Conservation (phyloP, 1,139 yeast genomes). For the Sugiyamaella grinbergsii region DNA sequence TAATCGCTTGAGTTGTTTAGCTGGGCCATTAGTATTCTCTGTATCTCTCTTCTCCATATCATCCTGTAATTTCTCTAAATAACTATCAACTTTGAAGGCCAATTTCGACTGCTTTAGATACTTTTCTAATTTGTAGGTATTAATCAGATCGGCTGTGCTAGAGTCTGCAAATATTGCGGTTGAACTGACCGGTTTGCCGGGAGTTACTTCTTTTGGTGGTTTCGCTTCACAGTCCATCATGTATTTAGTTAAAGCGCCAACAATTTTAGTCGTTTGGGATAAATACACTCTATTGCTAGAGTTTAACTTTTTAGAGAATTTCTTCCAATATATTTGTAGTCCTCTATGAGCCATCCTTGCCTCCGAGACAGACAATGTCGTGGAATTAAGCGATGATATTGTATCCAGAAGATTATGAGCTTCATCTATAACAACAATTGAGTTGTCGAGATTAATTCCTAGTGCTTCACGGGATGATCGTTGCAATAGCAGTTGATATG, state of each 20-base stretch:
- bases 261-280: slow-evolving; percentile 61
- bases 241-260: slow-evolving; percentile 55
- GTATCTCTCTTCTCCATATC: slow-evolving; percentile 23
- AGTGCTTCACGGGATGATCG: slow-evolving; percentile 62
- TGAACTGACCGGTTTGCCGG: slow-evolving; percentile 58
- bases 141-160: slow-evolving; percentile 69
- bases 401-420: slow-evolving; percentile 89
- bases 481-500: slow-evolving; percentile 79
- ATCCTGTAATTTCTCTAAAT: slow-evolving; percentile 47
- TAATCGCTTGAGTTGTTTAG: slow-evolving; percentile 15
- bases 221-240: slow-evolving; percentile 39
- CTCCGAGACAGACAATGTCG: slow-evolving; percentile 55
- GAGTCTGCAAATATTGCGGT: slow-evolving; percentile 54
- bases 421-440: slow-evolving; percentile 83
- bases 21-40: slow-evolving; percentile 12
- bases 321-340: slow-evolving; percentile 56
- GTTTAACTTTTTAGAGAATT: slow-evolving; percentile 64
- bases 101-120: slow-evolving; percentile 71
- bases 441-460: slow-evolving; percentile 59
- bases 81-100: slow-evolving; percentile 81
- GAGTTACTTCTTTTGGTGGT: slow-evolving; percentile 40
- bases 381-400: slow-evolving; percentile 68
- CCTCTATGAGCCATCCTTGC: slow-evolving; percentile 50
- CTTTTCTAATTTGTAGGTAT: slow-evolving; percentile 65
- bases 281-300: slow-evolving; percentile 75